Evolutionary conservation across 352 stramenopile genomes (phyloP), one percentile per base, ranked within the genome.

Genomic region (Pythium aristosporum): DNA sequence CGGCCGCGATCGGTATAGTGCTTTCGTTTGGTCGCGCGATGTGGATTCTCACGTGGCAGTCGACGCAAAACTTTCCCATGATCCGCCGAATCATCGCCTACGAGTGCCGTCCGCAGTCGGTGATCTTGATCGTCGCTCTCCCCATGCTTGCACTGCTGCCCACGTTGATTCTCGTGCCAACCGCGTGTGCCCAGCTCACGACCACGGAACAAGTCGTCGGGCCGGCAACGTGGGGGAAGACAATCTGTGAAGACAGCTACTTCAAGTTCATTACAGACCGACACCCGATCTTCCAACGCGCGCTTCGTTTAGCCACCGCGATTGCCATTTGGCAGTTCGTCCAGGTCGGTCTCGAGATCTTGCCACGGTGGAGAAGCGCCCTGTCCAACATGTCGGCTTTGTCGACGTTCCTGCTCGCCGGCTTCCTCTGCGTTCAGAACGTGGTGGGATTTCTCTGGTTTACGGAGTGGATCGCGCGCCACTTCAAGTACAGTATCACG

Each of bases 11-110:
- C 72, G 80, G 80, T 32, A 93, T 96, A 44, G 76, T 94, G 53
- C 62, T 96, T 37, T 88, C 85, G 28, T 92, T 96, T 50, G 87
- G 85, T 10, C 85, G 87, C 18, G 84, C 87, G 18, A 94, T 79
- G 37, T 96, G 87, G 87, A 96, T 96, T 67, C 76, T 96, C 55
- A 94, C 83, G 58, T 96, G 87, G 87, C 87, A 96, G 56, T 96
- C 87, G 41, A 76, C 87, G 34, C 69, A 90, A 57, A 92, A 96
- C 58, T 96, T 96, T 60, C 87, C 87, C 52, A 81, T 94, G 28
- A 96, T 96, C 60, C 85, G 87, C 8, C 81, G 87, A 37, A 91
- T 94, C 37, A 92, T 96, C 67, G 77, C 80, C 11, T 76, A 80
- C 53, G 85, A 93, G 65, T 90, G 80, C 42, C 73, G 77, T 7